Percentiles rank a stretch among this genome's conserved stretches.
phyloP scores from a whole-genome alignment of 129 eudicot species.

The Escallonia rubra region DNA sequence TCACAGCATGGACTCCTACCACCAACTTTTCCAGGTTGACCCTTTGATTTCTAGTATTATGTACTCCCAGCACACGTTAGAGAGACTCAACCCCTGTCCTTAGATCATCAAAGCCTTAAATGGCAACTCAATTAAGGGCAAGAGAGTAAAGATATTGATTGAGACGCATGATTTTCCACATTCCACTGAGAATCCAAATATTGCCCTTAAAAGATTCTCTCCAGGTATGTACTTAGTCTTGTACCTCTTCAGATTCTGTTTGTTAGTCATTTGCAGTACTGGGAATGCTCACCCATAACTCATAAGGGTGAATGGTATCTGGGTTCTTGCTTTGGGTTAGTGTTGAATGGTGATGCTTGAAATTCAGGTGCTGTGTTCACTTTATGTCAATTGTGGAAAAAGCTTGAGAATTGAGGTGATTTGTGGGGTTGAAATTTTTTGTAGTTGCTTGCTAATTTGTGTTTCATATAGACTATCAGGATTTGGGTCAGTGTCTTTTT shows the following conservation, averaged over 20 bases:
- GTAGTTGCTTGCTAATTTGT: not conserved
- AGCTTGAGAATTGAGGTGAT: not conserved
- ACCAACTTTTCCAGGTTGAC: constrained; percentile 15
- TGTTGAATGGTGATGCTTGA: not conserved
- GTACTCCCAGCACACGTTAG: constrained; percentile 10
- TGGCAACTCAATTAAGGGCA: not conserved
- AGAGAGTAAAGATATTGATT: not conserved
- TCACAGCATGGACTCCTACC: not conserved
- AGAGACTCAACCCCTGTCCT: not conserved
- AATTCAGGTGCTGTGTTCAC: not conserved
- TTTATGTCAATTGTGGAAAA: not conserved
- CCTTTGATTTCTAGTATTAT: not conserved
- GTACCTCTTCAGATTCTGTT: not conserved
- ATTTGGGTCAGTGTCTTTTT: too few relatives aligned
- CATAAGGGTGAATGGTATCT: not conserved
- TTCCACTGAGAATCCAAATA: not conserved
- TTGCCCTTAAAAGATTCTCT: constrained; percentile 7
- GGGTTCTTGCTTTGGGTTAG: not conserved
- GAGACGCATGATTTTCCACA: not conserved
- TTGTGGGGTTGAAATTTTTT: not conserved
- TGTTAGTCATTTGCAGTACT: not conserved
- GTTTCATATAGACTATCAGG: too few relatives aligned
- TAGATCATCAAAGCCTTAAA: not conserved
- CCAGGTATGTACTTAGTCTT: constrained; percentile 11
- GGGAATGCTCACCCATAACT: not conserved